Base-by-base conservation (phyloP, 805 yeast genomes). In the Schizosaccharomyces octosporus region DNA sequence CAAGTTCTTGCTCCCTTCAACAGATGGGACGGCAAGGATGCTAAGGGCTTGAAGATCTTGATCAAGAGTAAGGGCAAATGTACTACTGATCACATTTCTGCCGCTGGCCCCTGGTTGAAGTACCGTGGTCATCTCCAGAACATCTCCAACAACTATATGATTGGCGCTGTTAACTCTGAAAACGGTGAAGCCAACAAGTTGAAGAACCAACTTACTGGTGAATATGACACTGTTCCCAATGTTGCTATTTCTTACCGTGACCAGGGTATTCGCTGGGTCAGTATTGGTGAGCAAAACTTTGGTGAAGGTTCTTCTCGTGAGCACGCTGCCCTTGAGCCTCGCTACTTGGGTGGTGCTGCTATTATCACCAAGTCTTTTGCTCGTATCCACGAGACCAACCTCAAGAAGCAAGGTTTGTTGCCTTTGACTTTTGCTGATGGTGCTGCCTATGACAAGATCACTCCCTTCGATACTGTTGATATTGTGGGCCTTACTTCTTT, bases 251-350 rank as follows among this genome's bases (percentile, higher is more conserved):
- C 85, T 72, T 93, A 97, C 97, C 89, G 90, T 72, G 76, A 81
- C 61, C 93, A 87, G 64, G 67, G 73, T 19, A 79, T 85, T 67
- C 93, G 94, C 24, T 90, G 98, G 98, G 79, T 82, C 66, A 97
- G 93, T 57, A 84, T 93, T 65, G 97, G 97, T 62, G 98, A 93
- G 72, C 95, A 93, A 71, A 90, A 90, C 74, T 93, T 90, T 70
- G 98, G 98, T 74, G 98, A 90, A 76, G 98, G 98, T 68, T 89
- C 97, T 60, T 97, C 98, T 41, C 85, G 98, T 79, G 98, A 90
- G 73, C 98, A 90, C 69, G 98, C 98, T 58, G 97, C 97, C 17
- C 77, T 93, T 66, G 87, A 93, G 42, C 98, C 97, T 62, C 80
- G 94, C 73, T 93, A 86, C 76, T 78, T 93, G 57, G 97, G 97